Evolutionary conservation across 352 stramenopile species (phyloP).

Genomic region (Phytophthora aleatoria): DNA sequence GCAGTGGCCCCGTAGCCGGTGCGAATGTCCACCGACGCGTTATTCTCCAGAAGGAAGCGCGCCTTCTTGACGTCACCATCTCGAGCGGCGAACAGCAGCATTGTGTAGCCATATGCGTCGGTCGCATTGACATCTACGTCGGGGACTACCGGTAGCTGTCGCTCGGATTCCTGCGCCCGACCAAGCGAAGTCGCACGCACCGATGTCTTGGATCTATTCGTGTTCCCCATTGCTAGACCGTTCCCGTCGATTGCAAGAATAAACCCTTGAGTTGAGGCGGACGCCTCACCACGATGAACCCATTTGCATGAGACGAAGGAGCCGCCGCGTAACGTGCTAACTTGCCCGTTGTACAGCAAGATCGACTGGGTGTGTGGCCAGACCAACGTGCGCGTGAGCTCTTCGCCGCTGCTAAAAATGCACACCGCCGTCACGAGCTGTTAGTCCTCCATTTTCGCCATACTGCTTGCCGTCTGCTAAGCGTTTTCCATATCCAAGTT

Average conservation of each 20-base stretch:
- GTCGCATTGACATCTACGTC: conserved; percentile 14
- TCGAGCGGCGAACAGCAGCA: conserved; percentile 25
- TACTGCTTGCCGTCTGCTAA: no score
- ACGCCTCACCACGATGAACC: neutral
- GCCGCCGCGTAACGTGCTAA: conserved; percentile 2
- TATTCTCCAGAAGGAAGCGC: conserved; percentile 23
- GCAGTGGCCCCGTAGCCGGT: conserved; percentile 26
- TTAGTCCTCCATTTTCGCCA: neutral
- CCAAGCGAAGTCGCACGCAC: neutral
- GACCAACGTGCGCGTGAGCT: neutral
- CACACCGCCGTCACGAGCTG: no score
- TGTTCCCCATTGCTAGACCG: conserved; percentile 14
- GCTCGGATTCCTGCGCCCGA: conserved; percentile 1
- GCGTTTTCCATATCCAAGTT: conserved; percentile 3
- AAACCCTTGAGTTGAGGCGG: neutral
- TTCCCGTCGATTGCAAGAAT: conserved; percentile 13
- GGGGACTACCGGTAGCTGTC: neutral
- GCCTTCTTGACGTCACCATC: conserved; percentile 22
- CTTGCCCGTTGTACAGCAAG: neutral
- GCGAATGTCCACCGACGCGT: conserved; percentile 18
- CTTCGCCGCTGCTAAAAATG: conserved; percentile 6
- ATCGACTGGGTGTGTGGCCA: conserved; percentile 8
- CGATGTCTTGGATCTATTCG: neutral
- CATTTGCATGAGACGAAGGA: neutral
- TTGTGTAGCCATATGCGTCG: conserved; percentile 19